Evolutionary conservation across 768 basidiomycete species (phyloP), one percentile per base, ranked within the genome.

Genomic region (Aureoboletus auriporus): DNA sequence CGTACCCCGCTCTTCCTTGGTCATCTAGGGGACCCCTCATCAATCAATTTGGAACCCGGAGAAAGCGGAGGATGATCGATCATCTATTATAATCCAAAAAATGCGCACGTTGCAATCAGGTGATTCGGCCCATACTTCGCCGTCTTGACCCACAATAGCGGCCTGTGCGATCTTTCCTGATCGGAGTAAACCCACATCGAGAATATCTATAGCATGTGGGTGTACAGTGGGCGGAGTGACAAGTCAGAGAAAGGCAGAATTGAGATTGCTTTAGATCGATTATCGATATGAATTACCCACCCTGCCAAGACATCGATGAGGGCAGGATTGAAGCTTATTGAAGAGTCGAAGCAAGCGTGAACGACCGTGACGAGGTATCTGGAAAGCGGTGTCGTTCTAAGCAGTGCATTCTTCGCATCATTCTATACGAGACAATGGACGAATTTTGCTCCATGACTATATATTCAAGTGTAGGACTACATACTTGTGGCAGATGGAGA

Each of bases 111-210:
- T 59, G 51, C 57, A 59, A 16, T 42, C 56, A 16, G 56, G 42
- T 4, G 65, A 68, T 44, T 61, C 56, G n/a, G 66, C 66, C 65
- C 64, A 66, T 17, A 66, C 46, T 39, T 64, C 62, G 23, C 62
- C 60, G 33, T 66, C 64, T 47, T 58, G 53, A 2, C 64, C 66
- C 13, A 66, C 51, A 58, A 66, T 66, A 5, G 91, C 91, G 34
- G 90, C 93, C 59, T 78, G 77, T 23, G 71, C n/a, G 62, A 95
- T 71, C 69, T 82, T 89, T 56, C 80, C 82, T 52, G 71, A 83
- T 31, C 80, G 87, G 58, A 94, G 66, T 48, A 94, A 81, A 66
- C 89, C 82, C 61, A 71, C 73, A 66, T 93, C 88, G 68, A 93
- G 86, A 71, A 91, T 90, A 52, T 76, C 91, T 93, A 61, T 27